These are phyloP conservation scores for Posidonia oceanica DNA, from an alignment of 116 monocot species.

Conservation along the genomic window DNA sequence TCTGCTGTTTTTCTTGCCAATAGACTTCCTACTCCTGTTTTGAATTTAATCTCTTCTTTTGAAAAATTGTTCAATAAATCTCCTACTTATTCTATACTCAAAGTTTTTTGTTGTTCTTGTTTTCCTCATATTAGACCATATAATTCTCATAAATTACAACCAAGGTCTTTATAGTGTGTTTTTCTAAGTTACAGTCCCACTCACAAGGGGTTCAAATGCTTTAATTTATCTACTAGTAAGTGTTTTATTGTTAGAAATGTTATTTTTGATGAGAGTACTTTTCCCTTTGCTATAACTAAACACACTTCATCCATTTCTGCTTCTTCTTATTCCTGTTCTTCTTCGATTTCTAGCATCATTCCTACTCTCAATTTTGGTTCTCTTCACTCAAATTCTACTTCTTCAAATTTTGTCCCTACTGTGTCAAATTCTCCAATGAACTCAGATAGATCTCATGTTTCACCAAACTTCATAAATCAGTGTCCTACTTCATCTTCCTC, in stretches of 20 bases:
- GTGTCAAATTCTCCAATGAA: too few relatives aligned
- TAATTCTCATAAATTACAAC: not conserved
- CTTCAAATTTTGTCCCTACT: too few relatives aligned
- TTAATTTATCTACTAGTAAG: not conserved
- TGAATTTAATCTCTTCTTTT: not conserved
- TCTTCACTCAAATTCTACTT: too few relatives aligned
- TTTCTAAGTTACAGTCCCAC: conserved; percentile 1
- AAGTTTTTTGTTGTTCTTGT: not conserved
- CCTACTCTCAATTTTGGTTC: too few relatives aligned
- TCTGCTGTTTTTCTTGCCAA: not conserved
- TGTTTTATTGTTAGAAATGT: not conserved
- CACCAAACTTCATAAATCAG: too few relatives aligned
- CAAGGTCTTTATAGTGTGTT: not conserved
- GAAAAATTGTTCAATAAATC: not conserved
- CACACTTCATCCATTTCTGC: too few relatives aligned
- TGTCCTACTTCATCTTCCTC: too few relatives aligned
- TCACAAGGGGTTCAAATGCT: not conserved
- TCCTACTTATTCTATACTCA: not conserved
- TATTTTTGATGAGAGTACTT: too few relatives aligned
- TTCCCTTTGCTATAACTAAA: too few relatives aligned
- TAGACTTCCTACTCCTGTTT: not conserved
- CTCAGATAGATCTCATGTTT: too few relatives aligned
- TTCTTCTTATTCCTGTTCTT: too few relatives aligned
- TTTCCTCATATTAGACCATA: not conserved
- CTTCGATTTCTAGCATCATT: too few relatives aligned